Evolutionary conservation across 2,329 filamentous ascomycete species (phyloP), one percentile per base, ranked within the genome.

Genomic region (Fusarium illudens): DNA sequence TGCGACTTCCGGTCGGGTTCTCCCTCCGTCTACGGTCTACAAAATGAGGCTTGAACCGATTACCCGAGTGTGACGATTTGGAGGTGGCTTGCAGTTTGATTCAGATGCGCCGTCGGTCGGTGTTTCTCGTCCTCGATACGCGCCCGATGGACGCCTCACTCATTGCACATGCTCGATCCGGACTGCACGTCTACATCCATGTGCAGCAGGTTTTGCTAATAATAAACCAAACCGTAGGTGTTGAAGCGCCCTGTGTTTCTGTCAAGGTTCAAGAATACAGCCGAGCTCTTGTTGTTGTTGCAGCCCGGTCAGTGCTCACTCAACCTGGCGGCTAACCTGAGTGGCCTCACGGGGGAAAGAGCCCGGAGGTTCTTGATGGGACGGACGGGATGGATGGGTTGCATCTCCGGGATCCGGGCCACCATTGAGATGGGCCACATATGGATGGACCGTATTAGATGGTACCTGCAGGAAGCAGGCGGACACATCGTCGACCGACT

Each of bases 381-480:
- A 53, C 27, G 55, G 58, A 50, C 55, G 50, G 62, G 37, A 55
- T 60, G 56, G 58, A 51, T 51, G 48, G 30, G 48, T 62, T 62
- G 42, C 67, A 72, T 72, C 70, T 67, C 67, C 69, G 70, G 67
- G 60, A 42, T 65, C 65, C 64, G 64, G 64, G 62, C 59, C 61
- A 71, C 58, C 37, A 12, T 67, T 36, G 54, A 67, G 58, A 72
- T 65, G 65, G 68, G 54, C 60, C 37, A 42, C 25, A 30, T 7
- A 30, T 30, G 29, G 29, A 30, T 30, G 29, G 29, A 30, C 12
- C 29, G 29, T 6, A 12, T 12, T 51, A 73, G 71, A 73, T 73
- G 64, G 71, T 73, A 73, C 71, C 71, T 73, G 71, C 71, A 73
- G 69, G 22, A 64, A 52, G 71, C 58, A 63, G 62, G 68, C 58